phyloP scores from a whole-genome alignment of 2,329 filamentous ascomycete species.

The Trichoderma polysporum region DNA sequence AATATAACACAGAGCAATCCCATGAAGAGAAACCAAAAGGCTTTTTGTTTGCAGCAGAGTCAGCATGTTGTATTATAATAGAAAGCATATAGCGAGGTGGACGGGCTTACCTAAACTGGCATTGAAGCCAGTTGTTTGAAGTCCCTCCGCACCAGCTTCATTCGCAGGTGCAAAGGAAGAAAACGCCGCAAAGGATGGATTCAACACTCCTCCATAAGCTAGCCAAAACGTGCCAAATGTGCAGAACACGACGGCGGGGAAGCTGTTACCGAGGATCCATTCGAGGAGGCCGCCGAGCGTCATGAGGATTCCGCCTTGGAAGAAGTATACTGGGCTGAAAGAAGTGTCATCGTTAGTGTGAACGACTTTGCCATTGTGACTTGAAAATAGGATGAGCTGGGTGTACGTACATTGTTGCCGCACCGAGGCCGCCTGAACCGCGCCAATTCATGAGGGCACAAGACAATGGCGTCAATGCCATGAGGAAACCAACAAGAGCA shows the following conservation, averaged over 20 bases:
- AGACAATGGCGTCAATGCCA: slow-evolving; percentile 49
- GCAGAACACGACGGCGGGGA: slow-evolving; percentile 57
- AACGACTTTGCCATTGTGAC: not conserved
- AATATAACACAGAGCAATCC: slow-evolving; percentile 65
- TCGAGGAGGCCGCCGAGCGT: slow-evolving; percentile 53
- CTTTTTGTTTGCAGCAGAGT: slow-evolving; percentile 29
- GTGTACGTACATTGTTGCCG: slow-evolving; percentile 47
- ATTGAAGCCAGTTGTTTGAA: slow-evolving; percentile 51
- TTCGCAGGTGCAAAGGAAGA: slow-evolving; percentile 42
- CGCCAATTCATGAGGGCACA: slow-evolving; percentile 56
- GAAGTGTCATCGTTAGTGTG: not conserved
- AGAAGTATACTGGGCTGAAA: slow-evolving; percentile 47
- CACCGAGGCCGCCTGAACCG: slow-evolving; percentile 49
- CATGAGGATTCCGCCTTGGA: slow-evolving; percentile 55
- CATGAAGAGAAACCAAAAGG: slow-evolving; percentile 67
- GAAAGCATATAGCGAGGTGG: not conserved
- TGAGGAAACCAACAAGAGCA: slow-evolving; percentile 52
- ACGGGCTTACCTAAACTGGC: slow-evolving; percentile 50
- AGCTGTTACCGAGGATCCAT: slow-evolving; percentile 59
- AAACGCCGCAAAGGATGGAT: slow-evolving; percentile 52
- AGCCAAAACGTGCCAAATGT: slow-evolving; percentile 57
- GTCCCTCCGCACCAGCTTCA: slow-evolving; percentile 40
- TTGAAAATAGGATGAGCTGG: not conserved
- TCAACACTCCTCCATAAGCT: slow-evolving; percentile 54
- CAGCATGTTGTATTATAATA: not conserved